These are phyloP conservation scores for Aspergillus viridinutans DNA, from an alignment of 2,329 filamentous ascomycete genomes.

Conservation along the genomic window DNA sequence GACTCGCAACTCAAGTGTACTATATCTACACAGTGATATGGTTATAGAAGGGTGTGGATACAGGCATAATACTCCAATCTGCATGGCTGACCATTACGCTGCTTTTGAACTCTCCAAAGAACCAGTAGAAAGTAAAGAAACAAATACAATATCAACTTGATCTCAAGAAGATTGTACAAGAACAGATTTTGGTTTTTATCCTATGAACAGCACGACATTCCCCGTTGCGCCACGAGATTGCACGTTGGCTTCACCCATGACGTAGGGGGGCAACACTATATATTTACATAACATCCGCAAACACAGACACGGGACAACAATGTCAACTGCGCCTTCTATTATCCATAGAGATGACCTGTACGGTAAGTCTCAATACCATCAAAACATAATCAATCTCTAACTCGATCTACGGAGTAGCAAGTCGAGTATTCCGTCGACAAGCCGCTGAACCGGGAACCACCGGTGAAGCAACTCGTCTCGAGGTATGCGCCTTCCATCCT, in stretches of 20 bases:
- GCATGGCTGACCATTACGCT: neutral
- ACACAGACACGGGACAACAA: neutral
- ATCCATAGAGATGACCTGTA: neutral
- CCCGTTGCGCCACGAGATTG: neutral
- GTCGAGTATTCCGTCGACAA: slow-evolving; percentile 19
- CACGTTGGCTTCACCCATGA: neutral
- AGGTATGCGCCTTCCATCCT: slow-evolving; percentile 15
- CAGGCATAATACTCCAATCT: neutral
- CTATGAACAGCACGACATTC: neutral
- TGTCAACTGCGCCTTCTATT: neutral
- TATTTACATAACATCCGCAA: neutral
- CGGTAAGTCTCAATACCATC: neutral
- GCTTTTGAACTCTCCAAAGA: neutral
- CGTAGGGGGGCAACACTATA: neutral
- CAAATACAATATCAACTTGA: neutral
- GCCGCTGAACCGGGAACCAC: slow-evolving; percentile 33
- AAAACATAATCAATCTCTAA: neutral
- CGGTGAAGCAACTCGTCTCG: slow-evolving; percentile 24
- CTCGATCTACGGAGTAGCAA: neutral
- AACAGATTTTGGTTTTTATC: too few species aligned
- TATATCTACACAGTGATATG: neutral
- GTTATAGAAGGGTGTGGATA: neutral
- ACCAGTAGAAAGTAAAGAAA: neutral
- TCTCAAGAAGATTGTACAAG: neutral
- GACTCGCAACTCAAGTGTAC: neutral